Conservation (phyloP, 306 rosid species). For the Rosa lucieae region DNA sequence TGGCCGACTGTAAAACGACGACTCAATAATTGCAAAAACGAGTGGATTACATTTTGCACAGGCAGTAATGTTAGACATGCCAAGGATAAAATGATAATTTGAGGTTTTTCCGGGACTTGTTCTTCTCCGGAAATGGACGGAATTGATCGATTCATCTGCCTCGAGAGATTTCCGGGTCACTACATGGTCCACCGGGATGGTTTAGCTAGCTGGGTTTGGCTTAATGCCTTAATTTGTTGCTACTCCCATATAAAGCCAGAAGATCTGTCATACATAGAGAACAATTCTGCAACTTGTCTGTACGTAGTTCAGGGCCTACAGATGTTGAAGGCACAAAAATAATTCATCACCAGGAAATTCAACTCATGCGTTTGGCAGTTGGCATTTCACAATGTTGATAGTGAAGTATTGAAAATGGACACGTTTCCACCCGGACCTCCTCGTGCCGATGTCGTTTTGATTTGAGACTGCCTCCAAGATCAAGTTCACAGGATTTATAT, state of each 20-base stretch:
- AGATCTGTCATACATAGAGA: slow-evolving; percentile 34
- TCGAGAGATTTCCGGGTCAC: slow-evolving; percentile 20
- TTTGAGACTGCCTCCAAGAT: slow-evolving; percentile 30
- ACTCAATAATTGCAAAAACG: slow-evolving; percentile 41
- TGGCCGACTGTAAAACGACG: slow-evolving; percentile 27
- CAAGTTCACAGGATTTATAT: slow-evolving; percentile 35
- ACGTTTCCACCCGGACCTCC: slow-evolving; percentile 31
- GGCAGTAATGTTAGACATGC: slow-evolving; percentile 25
- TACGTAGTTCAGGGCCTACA: slow-evolving; percentile 23
- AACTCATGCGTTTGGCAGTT: slow-evolving; percentile 26
- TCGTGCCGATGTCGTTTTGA: slow-evolving; percentile 45
- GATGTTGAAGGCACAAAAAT: slow-evolving; percentile 37
- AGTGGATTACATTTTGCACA: slow-evolving; percentile 32
- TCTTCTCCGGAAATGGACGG: slow-evolving; percentile 22
- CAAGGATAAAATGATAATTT: slow-evolving; percentile 14
- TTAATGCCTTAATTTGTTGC: slow-evolving; percentile 20
- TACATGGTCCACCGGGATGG: slow-evolving; percentile 30
- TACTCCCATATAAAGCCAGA: slow-evolving; percentile 28
- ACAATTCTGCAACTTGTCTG: slow-evolving; percentile 32
- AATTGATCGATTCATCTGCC: slow-evolving; percentile 28
- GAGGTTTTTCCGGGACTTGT: slow-evolving; percentile 21
- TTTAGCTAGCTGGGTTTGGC: slow-evolving; percentile 28
- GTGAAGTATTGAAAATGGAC: slow-evolving; percentile 40
- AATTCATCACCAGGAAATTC: slow-evolving; percentile 43
- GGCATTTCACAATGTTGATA: slow-evolving; percentile 25